phyloP scores from a whole-genome alignment of 179 eudicot species.

The Amaranthus tricolor region DNA sequence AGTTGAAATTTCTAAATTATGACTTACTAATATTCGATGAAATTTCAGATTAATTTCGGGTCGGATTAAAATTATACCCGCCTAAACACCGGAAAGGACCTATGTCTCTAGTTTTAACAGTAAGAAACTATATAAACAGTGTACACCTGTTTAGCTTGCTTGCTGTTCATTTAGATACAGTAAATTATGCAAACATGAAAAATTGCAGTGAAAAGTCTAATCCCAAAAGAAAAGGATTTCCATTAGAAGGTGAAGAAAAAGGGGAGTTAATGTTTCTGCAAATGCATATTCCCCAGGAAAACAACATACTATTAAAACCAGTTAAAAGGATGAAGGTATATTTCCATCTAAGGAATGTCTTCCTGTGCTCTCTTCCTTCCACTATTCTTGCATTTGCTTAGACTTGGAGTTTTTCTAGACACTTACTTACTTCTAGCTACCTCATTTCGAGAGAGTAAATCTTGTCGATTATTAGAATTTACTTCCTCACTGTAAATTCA shows the following conservation, averaged over 20 bases:
- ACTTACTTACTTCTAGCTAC: too few relatives aligned
- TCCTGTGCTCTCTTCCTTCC: slow-evolving; percentile 18
- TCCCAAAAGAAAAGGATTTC: slow-evolving; percentile 8
- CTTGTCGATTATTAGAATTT: too few relatives aligned
- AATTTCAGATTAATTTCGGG: too few relatives aligned
- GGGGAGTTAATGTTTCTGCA: slow-evolving; percentile 12
- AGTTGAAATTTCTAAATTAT: too few relatives aligned
- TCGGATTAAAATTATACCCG: too few relatives aligned
- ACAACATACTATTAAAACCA: slow-evolving; percentile 26
- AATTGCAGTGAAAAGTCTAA: slow-evolving; percentile 35
- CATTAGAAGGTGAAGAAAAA: not conserved
- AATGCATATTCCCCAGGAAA: slow-evolving; percentile 22
- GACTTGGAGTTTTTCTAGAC: not conserved
- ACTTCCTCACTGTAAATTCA: too few relatives aligned
- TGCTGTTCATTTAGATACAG: too few relatives aligned
- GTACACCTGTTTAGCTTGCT: too few relatives aligned
- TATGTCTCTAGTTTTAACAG: too few relatives aligned
- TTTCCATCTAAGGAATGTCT: slow-evolving; percentile 43
- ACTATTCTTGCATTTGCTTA: slow-evolving; percentile 4
- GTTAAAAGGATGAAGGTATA: slow-evolving; percentile 33
- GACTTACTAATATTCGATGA: too few relatives aligned
- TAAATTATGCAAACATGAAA: not conserved
- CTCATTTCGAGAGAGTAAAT: not conserved
- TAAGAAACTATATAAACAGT: too few relatives aligned
- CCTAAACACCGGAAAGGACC: too few relatives aligned